phyloP scores from a whole-genome alignment of 345 rosid species.

The Combretum micranthum region DNA sequence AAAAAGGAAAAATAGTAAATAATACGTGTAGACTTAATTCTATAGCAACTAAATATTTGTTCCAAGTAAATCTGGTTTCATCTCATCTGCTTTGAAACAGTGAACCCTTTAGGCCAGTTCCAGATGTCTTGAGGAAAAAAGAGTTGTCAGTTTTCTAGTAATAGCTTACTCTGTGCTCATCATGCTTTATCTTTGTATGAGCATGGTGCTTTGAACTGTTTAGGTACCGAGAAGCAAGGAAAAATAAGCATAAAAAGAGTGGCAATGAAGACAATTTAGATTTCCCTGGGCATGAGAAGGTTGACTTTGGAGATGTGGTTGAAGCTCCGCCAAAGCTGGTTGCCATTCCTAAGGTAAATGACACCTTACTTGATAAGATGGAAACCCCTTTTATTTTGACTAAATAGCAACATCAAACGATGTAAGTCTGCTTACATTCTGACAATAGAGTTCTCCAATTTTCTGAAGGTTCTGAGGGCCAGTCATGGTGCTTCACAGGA shows the following conservation, averaged over 20 bases:
- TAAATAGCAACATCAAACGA: not conserved
- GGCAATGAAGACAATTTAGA: conserved; percentile 36
- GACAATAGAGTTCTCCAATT: not conserved
- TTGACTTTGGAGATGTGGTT: conserved; percentile 81
- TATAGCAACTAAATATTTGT: too few relatives aligned
- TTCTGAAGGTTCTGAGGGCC: conserved; percentile 42
- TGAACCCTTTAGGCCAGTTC: too few relatives aligned
- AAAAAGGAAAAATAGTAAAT: too few relatives aligned
- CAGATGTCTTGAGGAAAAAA: too few relatives aligned
- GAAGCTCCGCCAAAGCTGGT: conserved; percentile 76
- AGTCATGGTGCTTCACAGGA: conserved; percentile 50
- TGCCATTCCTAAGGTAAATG: conserved; percentile 52
- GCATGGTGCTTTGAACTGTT: not conserved
- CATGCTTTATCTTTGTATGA: not conserved
- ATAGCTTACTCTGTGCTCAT: not conserved
- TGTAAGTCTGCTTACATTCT: not conserved
- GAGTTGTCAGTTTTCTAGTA: not conserved
- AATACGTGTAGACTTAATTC: too few relatives aligned
- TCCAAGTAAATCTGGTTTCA: too few relatives aligned
- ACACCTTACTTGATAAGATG: not conserved
- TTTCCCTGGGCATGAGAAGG: conserved; percentile 61
- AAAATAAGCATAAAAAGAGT: conserved; percentile 49
- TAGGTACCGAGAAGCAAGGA: conserved; percentile 72
- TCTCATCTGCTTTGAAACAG: too few relatives aligned
- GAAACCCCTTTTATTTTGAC: conserved; percentile 7